Base-by-base conservation (phyloP, 176 grass and related monocot genomes). In the Phoenix dactylifera region DNA sequence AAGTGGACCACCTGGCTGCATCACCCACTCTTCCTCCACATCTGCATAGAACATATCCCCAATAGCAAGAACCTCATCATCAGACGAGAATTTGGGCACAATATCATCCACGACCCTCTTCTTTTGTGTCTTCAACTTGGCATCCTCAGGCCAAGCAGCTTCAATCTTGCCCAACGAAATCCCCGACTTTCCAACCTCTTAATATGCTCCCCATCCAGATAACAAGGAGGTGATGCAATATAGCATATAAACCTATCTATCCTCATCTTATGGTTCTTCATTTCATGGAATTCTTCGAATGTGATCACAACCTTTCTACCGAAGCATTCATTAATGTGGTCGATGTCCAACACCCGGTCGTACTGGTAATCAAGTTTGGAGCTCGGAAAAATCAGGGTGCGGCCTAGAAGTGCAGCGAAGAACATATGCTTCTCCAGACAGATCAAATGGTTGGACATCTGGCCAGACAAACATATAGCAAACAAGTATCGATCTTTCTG, bases 371-470 rank as follows among this genome's bases (percentile, higher is more conserved):
- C 93, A 0, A 78, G 29, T 74, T 98, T 98, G 62, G 89, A 50
- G 66, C 76, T 98, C 18, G 93, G 93, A 22, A 98, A 53, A 35
- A 98, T 72, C 71, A 98, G 62, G 49, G 64, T 68, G 39, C 93
- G 83, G 30, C 83, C 76, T 2, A 98, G 93, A 16, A 98, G 74
- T 2, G 93, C 93, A 0, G 93, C 84, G 23, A 98, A 81, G 73
- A 98, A 92, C 87, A 98, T 98, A 76, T 98, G 87, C 72, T 98
- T 98, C 81, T 98, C 93, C 70, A 98, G 67, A 73, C 93, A 98
- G 57, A 98, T 92, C 75, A 98, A 59, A 49, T 98, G 93, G 81
- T 98, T 98, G 20, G 93, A 98, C 87, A 98, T 98, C 60, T 98
- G 93, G 23, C 93, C 93, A 0, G 87, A 88, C 22, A 88, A 12